A percentile compares a stretch with the other conserved stretches of the same genome.
Evolutionary conservation across 78 protist genomes (phyloP).

Genomic region (Polysphondylium violaceum): DNA sequence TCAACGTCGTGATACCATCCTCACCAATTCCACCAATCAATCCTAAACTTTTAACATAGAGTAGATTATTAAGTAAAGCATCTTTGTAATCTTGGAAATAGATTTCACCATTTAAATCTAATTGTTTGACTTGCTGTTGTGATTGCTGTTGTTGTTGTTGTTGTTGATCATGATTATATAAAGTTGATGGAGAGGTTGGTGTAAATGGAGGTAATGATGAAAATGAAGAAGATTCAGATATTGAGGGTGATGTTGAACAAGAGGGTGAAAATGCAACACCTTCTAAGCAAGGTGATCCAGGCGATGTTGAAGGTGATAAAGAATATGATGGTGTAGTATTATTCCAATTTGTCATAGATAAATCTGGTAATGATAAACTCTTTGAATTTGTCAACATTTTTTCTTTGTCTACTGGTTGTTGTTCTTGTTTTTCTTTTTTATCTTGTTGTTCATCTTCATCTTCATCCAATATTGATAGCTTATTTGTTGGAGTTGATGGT

Average conservation of each 20-base stretch:
- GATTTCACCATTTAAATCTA: slow-evolving; percentile 35
- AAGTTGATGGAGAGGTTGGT: not conserved
- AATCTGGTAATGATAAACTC: slow-evolving; percentile 28
- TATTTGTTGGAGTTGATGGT: slow-evolving; percentile 12
- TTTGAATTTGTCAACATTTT: not conserved
- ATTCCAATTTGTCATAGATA: not conserved
- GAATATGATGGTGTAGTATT: not conserved
- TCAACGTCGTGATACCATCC: too few species aligned
- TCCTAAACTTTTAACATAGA: slow-evolving; percentile 50
- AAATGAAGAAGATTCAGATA: too few species aligned
- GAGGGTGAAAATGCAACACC: not conserved
- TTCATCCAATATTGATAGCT: not conserved
- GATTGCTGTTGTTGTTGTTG: not conserved
- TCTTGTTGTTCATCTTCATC: not conserved
- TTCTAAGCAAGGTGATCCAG: slow-evolving; percentile 1
- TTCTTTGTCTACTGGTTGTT: not conserved
- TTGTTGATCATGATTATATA: not conserved
- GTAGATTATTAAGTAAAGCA: slow-evolving; percentile 10
- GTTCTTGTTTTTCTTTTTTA: not conserved
- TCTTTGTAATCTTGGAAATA: slow-evolving; percentile 33
- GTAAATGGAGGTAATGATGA: not conserved
- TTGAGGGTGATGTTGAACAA: too few species aligned
- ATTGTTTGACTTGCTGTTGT: not conserved
- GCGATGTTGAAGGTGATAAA: not conserved
- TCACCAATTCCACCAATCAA: slow-evolving; percentile 8